Conservation (phyloP, 2,329 filamentous ascomycete species). For the Diaporthe citri region DNA sequence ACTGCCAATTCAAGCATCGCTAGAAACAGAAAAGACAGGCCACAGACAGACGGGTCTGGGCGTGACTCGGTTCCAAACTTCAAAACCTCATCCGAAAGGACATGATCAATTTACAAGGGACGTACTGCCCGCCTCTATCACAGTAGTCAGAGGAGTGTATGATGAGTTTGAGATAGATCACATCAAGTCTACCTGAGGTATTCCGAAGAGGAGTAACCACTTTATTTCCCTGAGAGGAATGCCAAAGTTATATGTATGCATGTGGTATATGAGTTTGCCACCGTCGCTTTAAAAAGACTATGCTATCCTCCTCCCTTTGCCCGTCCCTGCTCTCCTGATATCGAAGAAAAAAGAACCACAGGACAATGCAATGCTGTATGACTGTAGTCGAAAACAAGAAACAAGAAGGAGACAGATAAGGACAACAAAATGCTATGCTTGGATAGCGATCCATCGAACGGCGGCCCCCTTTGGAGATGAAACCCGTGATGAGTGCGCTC, state of each 20-base stretch:
- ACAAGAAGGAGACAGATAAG: not conserved
- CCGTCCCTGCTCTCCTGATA: not conserved
- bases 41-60: not conserved
- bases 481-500: not conserved
- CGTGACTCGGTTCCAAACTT: too few species aligned
- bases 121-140: not conserved
- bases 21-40: not conserved
- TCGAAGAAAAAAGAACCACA: not conserved
- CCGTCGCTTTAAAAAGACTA: conserved; percentile 12
- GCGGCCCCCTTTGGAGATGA: not conserved
- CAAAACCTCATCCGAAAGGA: too few species aligned
- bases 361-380: conserved; percentile 30
- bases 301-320: conserved; percentile 6
- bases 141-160: too few species aligned
- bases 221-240: not conserved
- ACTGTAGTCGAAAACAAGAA: not conserved
- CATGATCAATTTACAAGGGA: too few species aligned
- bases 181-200: not conserved
- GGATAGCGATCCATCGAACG: not conserved
- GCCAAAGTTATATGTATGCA: conserved; percentile 16
- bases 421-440: conserved; percentile 24
- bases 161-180: not conserved
- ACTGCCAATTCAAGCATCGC: not conserved
- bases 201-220: not conserved
- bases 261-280: conserved; percentile 16